A percentile compares a stretch with the other conserved stretches of the same genome.
phyloP scores from a whole-genome alignment of 176 grass and related monocot species.

The Zea luxurians region DNA sequence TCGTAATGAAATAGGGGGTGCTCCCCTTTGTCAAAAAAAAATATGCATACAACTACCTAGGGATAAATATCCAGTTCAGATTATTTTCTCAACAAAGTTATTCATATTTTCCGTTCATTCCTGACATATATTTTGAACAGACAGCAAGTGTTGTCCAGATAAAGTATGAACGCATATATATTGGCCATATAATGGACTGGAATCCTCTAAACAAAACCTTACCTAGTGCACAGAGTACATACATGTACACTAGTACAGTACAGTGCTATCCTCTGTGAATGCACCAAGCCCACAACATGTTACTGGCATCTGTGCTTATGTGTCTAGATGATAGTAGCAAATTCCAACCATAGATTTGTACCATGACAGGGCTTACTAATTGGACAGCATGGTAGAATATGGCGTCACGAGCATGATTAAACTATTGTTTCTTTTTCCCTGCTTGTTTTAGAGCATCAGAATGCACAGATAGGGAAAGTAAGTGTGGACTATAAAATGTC shows the following conservation, averaged over 20 bases:
- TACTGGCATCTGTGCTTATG: not conserved
- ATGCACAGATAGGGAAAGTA: not conserved
- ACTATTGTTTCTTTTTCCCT: not conserved
- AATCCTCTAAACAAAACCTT: not conserved
- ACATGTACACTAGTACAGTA: not conserved
- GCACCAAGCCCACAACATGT: not conserved
- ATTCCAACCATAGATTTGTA: not conserved
- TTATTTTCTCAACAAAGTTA: not conserved
- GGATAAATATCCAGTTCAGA: not conserved
- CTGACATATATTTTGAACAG: not conserved
- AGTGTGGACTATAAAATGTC: not conserved
- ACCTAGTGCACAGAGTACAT: not conserved
- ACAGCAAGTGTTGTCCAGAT: not conserved
- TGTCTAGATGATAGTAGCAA: not conserved
- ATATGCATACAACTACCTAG: not conserved
- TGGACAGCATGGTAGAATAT: not conserved
- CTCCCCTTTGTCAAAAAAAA: too few relatives aligned
- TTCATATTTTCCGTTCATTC: not conserved
- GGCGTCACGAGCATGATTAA: not conserved
- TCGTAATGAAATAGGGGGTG: too few relatives aligned
- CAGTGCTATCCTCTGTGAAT: not conserved
- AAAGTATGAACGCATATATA: slow-evolving; percentile 11
- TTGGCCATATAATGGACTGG: not conserved
- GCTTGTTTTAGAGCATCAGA: not conserved
- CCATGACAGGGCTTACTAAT: not conserved